Evolutionary conservation across 768 basidiomycete species (phyloP), one percentile per base, ranked within the genome.

Genomic region (Calvatia gigantea): DNA sequence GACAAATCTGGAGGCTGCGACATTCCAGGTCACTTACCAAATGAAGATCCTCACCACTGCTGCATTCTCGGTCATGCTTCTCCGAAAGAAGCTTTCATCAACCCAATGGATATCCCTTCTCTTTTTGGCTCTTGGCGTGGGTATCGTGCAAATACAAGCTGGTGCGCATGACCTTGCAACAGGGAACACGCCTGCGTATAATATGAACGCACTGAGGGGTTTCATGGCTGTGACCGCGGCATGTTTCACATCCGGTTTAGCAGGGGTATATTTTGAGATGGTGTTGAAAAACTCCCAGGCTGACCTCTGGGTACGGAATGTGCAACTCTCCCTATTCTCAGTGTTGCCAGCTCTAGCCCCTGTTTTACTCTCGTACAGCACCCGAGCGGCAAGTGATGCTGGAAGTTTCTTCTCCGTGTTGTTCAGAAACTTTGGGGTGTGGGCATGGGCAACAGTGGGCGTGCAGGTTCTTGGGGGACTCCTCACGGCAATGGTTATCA

Each of bases 211-310:
- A 7, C 67, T 88, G 58, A 92, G 84, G 59, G 96, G 96, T 0
- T 95, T 98, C 71, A 65, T 89, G 45, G 96, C 96, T 1, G 95
- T 98, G 49, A 79, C 84, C 6, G 83, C 87, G 12, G 94, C 96
- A 0, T 98, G 96, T 74, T 85, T 96, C 67, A 97, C 95, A 0
- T 96, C 94, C 0, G 96, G 96, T 23, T 83, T 98, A 42, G 95
- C 95, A 0, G 95, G 95, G 5, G 95, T 98, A 25, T 98, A 98
- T 73, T 98, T 98, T 62, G 96, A 98, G 74, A 94, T 96, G 89
- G 94, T 94, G 32, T 76, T 95, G 61, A 98, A 96, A 75, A 87
- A 88, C 62, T 89, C 91, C 2, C 86, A 86, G 62, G 80, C 86
- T 3, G 93, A 97, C 71, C 78, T 98, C 9, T 98, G 96, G 96